phyloP scores from a whole-genome alignment of 1,284 basidiomycete species.

The Boletus sp. region DNA sequence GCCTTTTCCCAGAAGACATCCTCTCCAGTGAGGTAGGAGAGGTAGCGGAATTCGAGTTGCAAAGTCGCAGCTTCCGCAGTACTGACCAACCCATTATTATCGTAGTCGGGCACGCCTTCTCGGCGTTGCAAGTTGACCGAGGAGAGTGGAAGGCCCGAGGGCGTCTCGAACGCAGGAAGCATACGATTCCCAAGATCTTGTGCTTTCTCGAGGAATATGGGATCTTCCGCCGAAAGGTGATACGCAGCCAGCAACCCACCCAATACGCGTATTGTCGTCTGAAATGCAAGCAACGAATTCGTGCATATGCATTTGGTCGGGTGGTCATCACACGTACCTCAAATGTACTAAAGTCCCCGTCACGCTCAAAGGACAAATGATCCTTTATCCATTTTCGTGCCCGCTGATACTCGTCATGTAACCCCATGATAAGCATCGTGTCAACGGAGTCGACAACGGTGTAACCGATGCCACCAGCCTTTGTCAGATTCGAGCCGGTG shows the following conservation, averaged over 20 bases:
- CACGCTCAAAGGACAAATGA: constrained; percentile 72
- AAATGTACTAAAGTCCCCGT: constrained; percentile 85
- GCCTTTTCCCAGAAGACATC: constrained; percentile 78
- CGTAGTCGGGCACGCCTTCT: constrained; percentile 60
- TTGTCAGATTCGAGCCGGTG: constrained; percentile 72
- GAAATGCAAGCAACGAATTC: constrained; percentile 8
- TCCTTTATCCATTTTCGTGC: constrained; percentile 77
- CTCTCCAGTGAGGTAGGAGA: constrained; percentile 78
- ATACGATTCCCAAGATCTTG: constrained; percentile 82
- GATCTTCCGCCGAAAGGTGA: constrained; percentile 63
- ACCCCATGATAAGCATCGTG: constrained; percentile 82
- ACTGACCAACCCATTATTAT: constrained; percentile 67
- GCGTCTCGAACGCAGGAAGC: constrained; percentile 80
- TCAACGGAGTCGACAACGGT: constrained; percentile 83
- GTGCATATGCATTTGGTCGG: background rate
- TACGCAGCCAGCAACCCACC: constrained; percentile 84
- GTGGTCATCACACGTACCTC: constrained; percentile 55
- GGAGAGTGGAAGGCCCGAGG: constrained; percentile 78
- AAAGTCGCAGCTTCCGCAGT: constrained; percentile 83
- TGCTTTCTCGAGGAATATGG: constrained; percentile 72
- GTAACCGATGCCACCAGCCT: constrained; percentile 79
- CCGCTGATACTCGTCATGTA: constrained; percentile 73
- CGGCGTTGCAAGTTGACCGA: constrained; percentile 71
- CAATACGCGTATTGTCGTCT: constrained; percentile 79
- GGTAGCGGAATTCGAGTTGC: constrained; percentile 88